Base-by-base conservation (phyloP, 2,329 filamentous ascomycete species). In the Aulographum hederae region DNA sequence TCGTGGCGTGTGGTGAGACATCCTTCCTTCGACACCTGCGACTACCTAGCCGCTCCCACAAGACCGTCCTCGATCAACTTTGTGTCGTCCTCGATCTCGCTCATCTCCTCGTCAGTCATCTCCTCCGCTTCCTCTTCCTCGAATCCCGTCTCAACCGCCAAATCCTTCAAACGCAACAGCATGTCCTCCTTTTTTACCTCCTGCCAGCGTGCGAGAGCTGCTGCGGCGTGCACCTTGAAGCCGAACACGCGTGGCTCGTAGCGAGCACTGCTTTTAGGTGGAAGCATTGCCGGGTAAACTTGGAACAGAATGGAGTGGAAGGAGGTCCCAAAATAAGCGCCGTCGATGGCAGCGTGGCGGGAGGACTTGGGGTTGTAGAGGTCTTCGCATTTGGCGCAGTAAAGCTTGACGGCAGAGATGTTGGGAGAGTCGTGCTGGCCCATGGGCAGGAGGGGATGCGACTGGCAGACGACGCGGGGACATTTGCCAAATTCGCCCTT, bases 251-350 rank as follows among this genome's bases (percentile, higher is more conserved):
- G 73, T 16, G 89, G 89, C 34, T 86, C 70, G 56, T 95, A 94
- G 42, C 89, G 72, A 40, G 82, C 74, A 39, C 74, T 65, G 43
- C 73, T 82, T 66, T 95, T 98, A 42, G 73, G 63, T 3, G 89
- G 89, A 32, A 91, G 73, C 43, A 98, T 67, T 16, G 79, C 73
- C 4, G 89, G 86, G 52, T 95, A 95, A 34, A 98, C 89, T 55
- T 98, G 89, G 63, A 98, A 95, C 39, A 98, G 73, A 56, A 98
- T 94, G 59, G 94, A 94, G 65, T 94, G 86, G 65, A 98, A 98
- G 3, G 81, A 92, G 30, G 86, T 85, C 43, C 89, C 89, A 44
- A 98, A 98, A 65, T 95, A 98, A 41, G 89, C 89, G 39, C 89
- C 89, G 52, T 98, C 89, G 47, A 98, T 94, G 36, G 78, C 70